Conservation (phyloP, 2,329 filamentous ascomycete species). For the Sporothrix schenckii region DNA sequence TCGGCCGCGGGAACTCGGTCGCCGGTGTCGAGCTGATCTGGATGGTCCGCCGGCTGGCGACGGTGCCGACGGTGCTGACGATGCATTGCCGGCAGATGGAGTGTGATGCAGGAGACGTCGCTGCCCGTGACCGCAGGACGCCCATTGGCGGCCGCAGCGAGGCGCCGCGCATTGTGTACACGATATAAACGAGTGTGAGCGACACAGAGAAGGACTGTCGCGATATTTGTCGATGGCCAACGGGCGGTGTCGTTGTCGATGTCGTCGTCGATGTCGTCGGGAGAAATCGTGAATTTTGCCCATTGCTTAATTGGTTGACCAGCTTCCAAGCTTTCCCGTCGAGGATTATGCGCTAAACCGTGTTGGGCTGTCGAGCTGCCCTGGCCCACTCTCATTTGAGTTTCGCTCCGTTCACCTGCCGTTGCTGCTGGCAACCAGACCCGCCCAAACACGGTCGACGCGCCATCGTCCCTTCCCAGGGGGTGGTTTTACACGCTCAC, state of each 20-base stretch:
- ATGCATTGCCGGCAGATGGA: conserved; percentile 59
- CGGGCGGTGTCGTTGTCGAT: background rate
- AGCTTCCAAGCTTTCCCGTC: conserved; percentile 26
- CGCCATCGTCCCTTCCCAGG: background rate
- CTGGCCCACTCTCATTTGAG: background rate
- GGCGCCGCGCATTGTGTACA: conserved; percentile 32
- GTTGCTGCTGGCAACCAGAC: conserved; percentile 29
- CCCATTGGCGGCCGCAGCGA: conserved; percentile 28
- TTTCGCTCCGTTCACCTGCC: background rate
- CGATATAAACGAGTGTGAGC: background rate
- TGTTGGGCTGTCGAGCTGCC: background rate
- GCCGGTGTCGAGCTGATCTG: conserved; percentile 66
- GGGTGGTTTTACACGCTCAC: conserved; percentile 21
- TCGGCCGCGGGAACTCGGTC: conserved; percentile 53
- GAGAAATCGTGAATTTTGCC: conserved; percentile 14
- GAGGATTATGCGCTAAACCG: conserved; percentile 2
- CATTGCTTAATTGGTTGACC: background rate
- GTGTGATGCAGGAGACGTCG: conserved; percentile 35
- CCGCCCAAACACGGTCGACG: conserved; percentile 26
- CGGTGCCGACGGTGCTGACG: background rate
- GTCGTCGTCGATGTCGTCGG: conserved; percentile 5
- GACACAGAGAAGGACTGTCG: conserved; percentile 25
- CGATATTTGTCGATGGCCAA: background rate
- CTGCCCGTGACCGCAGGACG: conserved; percentile 30
- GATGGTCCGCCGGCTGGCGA: conserved; percentile 48